A percentile compares a stretch with the other conserved stretches of the same genome.
Evolutionary conservation across 1,284 basidiomycete species (phyloP).

Genomic region (Irpex sp.): DNA sequence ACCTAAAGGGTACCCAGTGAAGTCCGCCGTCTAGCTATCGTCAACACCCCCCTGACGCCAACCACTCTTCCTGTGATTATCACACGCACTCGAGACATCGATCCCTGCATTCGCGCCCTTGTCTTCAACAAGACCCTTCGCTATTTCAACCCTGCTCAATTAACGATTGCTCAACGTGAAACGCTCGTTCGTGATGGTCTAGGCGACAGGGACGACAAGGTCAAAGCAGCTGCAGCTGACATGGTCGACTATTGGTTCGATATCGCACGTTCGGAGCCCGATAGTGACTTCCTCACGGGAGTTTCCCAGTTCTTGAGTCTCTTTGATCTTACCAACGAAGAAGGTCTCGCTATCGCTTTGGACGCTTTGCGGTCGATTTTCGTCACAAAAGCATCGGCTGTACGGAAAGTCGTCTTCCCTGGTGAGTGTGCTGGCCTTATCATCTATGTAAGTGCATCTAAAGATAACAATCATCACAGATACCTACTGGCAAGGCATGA

Average conservation of each 20-base stretch:
- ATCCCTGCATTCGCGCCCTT: slow-evolving; percentile 75
- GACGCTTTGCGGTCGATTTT: slow-evolving; percentile 62
- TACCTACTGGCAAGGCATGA: slow-evolving; percentile 69
- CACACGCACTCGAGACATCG: slow-evolving; percentile 79
- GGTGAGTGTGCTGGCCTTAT: neutral
- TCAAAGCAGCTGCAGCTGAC: slow-evolving; percentile 73
- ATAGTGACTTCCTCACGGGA: slow-evolving; percentile 23
- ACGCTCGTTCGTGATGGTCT: slow-evolving; percentile 77
- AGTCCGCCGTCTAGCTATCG: slow-evolving; percentile 83
- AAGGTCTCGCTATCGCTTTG: slow-evolving; percentile 51
- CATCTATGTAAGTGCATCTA: neutral
- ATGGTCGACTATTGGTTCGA: slow-evolving; percentile 63
- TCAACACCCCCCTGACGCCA: slow-evolving; percentile 68
- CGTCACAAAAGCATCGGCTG: slow-evolving; percentile 37
- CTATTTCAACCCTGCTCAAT: slow-evolving; percentile 54
- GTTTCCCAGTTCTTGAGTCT: slow-evolving; percentile 50
- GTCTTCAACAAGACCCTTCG: slow-evolving; percentile 47
- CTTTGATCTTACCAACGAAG: slow-evolving; percentile 47
- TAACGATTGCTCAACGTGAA: slow-evolving; percentile 67
- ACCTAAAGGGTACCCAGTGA: slow-evolving; percentile 51
- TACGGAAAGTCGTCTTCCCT: neutral
- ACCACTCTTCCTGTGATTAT: slow-evolving; percentile 67
- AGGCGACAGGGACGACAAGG: slow-evolving; percentile 78
- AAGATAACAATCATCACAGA: slow-evolving; percentile 36
- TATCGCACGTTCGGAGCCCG: slow-evolving; percentile 3